Percentiles rank a stretch among this genome's conserved stretches.
Conservation (phyloP, 371 early-diverging fungal species). For the Mortierella polycephala region DNA sequence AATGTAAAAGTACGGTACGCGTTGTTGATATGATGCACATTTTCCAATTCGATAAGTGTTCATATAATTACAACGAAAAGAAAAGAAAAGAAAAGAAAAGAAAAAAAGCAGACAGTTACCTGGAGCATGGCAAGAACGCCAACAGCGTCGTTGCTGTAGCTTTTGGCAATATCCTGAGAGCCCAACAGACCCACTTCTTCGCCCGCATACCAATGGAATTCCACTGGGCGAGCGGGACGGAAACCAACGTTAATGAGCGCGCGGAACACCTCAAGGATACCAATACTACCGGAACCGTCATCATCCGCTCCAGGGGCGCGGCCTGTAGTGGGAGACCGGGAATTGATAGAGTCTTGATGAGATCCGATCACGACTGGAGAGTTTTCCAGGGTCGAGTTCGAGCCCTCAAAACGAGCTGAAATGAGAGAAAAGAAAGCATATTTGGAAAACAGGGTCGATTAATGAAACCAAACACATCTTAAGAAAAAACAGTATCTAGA, state of each 20-base stretch:
- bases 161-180: conserved; percentile 84
- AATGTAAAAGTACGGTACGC: background rate
- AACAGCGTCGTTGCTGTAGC: conserved; percentile 67
- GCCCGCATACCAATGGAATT: conserved; percentile 96
- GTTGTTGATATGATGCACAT: background rate
- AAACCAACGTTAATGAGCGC: conserved; percentile 74
- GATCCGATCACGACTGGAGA: conserved; percentile 87
- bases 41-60: background rate
- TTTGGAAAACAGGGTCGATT: no score
- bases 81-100: no score
- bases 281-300: conserved; percentile 90
- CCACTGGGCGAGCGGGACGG: conserved; percentile 83
- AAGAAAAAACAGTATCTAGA: background rate
- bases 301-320: conserved; percentile 74
- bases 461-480: background rate
- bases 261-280: conserved; percentile 89
- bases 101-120: conserved; percentile 18
- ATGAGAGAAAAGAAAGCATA: conserved; percentile 2
- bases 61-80: no score
- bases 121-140: conserved; percentile 83
- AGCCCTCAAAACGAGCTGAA: conserved; percentile 75
- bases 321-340: conserved; percentile 85
- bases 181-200: conserved; percentile 92
- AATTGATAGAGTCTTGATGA: conserved; percentile 92
- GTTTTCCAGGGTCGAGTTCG: conserved; percentile 57